A percentile compares a stretch with the other conserved stretches of the same genome.
phyloP scores from a whole-genome alignment of 2,329 filamentous ascomycete genomes.

The Trichoderma afroharzianum region DNA sequence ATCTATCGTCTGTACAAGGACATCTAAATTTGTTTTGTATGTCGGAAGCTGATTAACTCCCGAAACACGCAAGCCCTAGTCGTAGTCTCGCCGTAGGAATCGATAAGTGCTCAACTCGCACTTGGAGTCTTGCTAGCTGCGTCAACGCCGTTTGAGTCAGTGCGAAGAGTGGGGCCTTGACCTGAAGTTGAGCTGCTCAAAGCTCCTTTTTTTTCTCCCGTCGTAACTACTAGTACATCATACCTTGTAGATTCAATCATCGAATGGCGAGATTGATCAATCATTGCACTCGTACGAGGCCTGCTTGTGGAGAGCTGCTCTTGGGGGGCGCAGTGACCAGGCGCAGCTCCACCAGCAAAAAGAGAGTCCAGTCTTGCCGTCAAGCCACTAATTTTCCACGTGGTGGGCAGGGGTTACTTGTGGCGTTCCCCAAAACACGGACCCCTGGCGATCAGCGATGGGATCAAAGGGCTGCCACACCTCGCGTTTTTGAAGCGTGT shows the following conservation, averaged over 20 bases:
- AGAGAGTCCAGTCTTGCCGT: neutral
- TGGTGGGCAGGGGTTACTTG: conserved; percentile 15
- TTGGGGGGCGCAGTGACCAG: neutral
- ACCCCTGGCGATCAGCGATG: conserved; percentile 19
- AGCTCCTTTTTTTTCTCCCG: neutral
- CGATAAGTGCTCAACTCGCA: neutral
- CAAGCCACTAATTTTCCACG: conserved; percentile 16
- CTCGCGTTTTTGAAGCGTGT: neutral
- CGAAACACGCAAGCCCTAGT: neutral
- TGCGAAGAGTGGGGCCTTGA: neutral
- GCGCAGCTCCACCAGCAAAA: conserved; percentile 6
- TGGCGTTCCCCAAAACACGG: neutral
- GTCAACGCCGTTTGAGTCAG: neutral
- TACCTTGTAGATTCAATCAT: neutral
- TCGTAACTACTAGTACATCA: too few species aligned
- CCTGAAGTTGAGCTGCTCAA: neutral
- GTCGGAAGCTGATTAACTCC: conserved; percentile 1
- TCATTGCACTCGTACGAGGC: neutral
- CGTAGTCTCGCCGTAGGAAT: neutral
- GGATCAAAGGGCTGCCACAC: conserved; percentile 10
- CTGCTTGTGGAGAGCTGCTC: neutral
- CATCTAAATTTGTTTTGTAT: neutral
- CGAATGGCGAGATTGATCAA: neutral
- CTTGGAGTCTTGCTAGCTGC: neutral
- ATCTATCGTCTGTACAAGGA: neutral